Evolutionary conservation across 257 asterid species (phyloP).

Genomic region (Solanum okadae): DNA sequence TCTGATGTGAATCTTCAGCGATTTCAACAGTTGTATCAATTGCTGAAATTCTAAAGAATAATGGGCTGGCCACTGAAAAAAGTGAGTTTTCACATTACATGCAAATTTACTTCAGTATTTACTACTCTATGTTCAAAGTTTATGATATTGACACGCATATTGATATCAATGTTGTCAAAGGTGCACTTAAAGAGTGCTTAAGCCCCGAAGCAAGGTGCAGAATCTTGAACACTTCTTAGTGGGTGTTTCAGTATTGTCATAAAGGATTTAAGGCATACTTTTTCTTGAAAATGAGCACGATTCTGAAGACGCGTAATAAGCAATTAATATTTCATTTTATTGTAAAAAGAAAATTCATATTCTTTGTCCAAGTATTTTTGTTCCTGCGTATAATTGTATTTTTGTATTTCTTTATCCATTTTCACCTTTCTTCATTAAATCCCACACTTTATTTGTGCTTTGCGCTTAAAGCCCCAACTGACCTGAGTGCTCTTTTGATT

Average conservation of each 20-base stretch:
- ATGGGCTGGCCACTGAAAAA: conserved; percentile 84
- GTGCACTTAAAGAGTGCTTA: background rate
- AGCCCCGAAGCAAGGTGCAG: background rate
- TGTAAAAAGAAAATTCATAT: background rate
- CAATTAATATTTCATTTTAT: background rate
- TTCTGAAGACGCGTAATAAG: background rate
- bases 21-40: conserved; percentile 76
- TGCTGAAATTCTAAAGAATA: conserved; percentile 83
- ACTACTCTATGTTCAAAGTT: background rate
- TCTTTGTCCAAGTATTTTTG: background rate
- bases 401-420: background rate
- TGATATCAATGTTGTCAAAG: background rate
- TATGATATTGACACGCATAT: background rate
- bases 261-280: background rate
- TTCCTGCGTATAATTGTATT: background rate
- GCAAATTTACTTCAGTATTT: background rate
- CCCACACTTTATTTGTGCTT: background rate
- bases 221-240: background rate
- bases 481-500: background rate
- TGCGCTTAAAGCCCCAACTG: background rate
- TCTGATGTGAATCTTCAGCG: conserved; percentile 36
- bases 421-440: background rate
- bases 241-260: background rate
- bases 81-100: conserved; percentile 36
- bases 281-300: background rate